phyloP scores from a whole-genome alignment of 495 filamentous ascomycete species.

The Penicillium tannophilum region DNA sequence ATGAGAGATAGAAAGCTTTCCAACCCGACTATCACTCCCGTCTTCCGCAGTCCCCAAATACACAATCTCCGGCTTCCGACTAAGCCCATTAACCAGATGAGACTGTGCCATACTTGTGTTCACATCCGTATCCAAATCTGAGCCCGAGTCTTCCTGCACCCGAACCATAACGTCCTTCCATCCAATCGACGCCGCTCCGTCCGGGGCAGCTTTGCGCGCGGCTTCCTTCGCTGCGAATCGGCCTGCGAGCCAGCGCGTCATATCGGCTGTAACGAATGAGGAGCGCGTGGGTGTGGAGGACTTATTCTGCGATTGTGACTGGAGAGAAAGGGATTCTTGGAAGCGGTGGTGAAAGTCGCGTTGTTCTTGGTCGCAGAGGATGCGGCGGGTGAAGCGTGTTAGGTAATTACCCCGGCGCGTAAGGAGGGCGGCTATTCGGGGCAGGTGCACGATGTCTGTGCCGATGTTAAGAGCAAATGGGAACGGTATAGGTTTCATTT shows the following conservation, averaged over 20 bases:
- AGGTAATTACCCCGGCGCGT: slow-evolving; percentile 41
- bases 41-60: slow-evolving; percentile 32
- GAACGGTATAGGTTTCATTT: slow-evolving; percentile 40
- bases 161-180: slow-evolving; percentile 46
- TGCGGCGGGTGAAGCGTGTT: slow-evolving; percentile 53
- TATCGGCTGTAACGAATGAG: slow-evolving; percentile 35
- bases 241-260: slow-evolving; percentile 50
- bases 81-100: slow-evolving; percentile 16
- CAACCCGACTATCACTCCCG: slow-evolving; percentile 30
- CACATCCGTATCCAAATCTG: not conserved
- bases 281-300: not conserved
- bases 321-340: slow-evolving; percentile 20
- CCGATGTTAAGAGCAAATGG: slow-evolving; percentile 49
- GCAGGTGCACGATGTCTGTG: slow-evolving; percentile 57
- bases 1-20: slow-evolving; percentile 56
- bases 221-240: slow-evolving; percentile 54
- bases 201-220: slow-evolving; percentile 48
- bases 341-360: slow-evolving; percentile 44
- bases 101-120: slow-evolving; percentile 2
- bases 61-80: slow-evolving; percentile 43
- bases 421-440: slow-evolving; percentile 51
- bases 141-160: slow-evolving; percentile 25
- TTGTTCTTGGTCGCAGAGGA: slow-evolving; percentile 50
- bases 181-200: slow-evolving; percentile 40
- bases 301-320: slow-evolving; percentile 1